A percentile compares a stretch with the other conserved stretches of the same genome.
Conservation (phyloP, 225 moss, liverwort and hornwort species). For the Anthoceros angustus region DNA sequence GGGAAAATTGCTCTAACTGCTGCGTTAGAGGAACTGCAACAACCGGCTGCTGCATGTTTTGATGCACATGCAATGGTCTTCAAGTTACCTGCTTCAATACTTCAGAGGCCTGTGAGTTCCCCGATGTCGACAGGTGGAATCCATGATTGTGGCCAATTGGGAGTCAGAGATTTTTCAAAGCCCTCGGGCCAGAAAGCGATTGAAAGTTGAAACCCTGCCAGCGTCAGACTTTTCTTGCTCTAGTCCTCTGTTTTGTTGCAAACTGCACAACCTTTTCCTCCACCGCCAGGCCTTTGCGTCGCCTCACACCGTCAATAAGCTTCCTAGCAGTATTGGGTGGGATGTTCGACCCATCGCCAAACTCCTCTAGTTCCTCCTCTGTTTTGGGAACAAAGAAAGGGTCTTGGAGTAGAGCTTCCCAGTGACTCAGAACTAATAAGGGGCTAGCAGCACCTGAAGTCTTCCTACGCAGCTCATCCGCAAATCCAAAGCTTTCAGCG, state of each 20-base stretch:
- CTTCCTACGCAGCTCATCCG: slow-evolving; percentile 74
- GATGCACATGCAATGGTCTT: no score
- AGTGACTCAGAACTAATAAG: slow-evolving; percentile 82
- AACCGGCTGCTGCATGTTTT: no score
- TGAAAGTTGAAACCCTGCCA: no score
- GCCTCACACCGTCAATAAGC: slow-evolving; percentile 73
- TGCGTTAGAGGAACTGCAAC: no score
- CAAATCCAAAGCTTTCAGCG: slow-evolving; percentile 89
- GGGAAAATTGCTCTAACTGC: no score
- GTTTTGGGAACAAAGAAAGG: slow-evolving; percentile 92
- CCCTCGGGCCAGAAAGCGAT: no score
- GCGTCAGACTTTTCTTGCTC: slow-evolving; percentile 70
- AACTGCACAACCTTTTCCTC: slow-evolving; percentile 93
- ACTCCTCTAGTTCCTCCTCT: slow-evolving; percentile 88
- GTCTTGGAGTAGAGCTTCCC: slow-evolving; percentile 74
- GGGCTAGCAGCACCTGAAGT: slow-evolving; percentile 94
- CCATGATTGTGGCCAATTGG: no score
- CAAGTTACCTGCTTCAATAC: no score
- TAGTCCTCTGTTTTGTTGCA: slow-evolving; percentile 79
- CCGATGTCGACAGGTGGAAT: no score
- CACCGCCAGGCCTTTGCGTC: slow-evolving; percentile 78
- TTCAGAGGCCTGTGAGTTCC: no score
- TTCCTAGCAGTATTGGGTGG: slow-evolving; percentile 78
- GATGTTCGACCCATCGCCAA: slow-evolving; percentile 86
- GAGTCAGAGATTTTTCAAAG: no score